A percentile compares a stretch with the other conserved stretches of the same genome.
Conservation (phyloP, 495 filamentous ascomycete genomes). For the Hapsidospora chrysogenum region DNA sequence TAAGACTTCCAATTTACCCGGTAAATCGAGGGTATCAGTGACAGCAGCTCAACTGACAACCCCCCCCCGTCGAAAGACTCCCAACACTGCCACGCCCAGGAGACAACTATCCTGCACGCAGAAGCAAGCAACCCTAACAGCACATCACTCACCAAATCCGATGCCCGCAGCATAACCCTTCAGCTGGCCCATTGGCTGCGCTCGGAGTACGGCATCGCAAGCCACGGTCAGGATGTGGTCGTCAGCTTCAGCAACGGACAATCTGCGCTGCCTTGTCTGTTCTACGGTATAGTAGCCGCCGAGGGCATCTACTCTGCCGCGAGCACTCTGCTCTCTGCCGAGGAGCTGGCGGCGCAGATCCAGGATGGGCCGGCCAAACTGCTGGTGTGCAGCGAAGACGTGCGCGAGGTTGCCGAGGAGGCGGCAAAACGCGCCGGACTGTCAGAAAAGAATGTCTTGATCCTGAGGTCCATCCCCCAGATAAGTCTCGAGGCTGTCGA, state of each 20-base stretch:
- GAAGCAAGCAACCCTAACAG: too few species aligned
- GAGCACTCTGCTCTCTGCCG: slow-evolving; percentile 19
- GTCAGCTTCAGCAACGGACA: slow-evolving; percentile 30
- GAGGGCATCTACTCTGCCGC: slow-evolving; percentile 33
- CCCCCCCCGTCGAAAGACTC: too few species aligned
- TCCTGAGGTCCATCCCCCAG: slow-evolving; percentile 9
- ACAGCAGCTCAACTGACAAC: too few species aligned
- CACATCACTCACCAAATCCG: too few species aligned
- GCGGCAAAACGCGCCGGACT: slow-evolving; percentile 48
- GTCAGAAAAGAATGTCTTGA: slow-evolving; percentile 16
- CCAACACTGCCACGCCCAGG: too few species aligned
- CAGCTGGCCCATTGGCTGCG: too few species aligned
- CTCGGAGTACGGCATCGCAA: too few species aligned
- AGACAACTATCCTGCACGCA: too few species aligned
- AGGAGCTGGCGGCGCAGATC: slow-evolving; percentile 27
- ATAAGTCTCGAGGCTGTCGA: slow-evolving; percentile 9
- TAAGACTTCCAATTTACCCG: too few species aligned
- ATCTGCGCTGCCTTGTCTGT: slow-evolving; percentile 23
- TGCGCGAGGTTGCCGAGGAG: slow-evolving; percentile 35
- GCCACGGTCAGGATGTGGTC: slow-evolving; percentile 37
- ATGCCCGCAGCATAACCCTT: too few species aligned
- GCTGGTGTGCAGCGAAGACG: slow-evolving; percentile 30
- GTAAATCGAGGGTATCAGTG: too few species aligned
- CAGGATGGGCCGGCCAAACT: slow-evolving; percentile 29
- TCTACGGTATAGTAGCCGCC: slow-evolving; percentile 33